phyloP scores from a whole-genome alignment of 768 basidiomycete species.

The Suillus tomentosus region DNA sequence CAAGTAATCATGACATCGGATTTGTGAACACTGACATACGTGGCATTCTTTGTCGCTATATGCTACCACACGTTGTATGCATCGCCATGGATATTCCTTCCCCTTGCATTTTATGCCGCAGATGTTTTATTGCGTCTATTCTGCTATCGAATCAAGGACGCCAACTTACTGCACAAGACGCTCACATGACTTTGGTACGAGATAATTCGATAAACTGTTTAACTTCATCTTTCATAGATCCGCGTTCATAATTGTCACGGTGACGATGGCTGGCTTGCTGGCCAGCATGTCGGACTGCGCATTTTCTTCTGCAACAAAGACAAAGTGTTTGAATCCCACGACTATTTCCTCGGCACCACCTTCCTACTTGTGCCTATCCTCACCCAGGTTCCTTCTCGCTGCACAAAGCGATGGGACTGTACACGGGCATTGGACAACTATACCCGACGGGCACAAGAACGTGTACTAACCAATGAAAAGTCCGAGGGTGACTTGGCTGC shows the following conservation, averaged over 20 bases:
- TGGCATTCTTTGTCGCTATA: slow-evolving; percentile 65
- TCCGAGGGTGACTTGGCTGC: slow-evolving; percentile 18
- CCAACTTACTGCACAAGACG: slow-evolving; percentile 60
- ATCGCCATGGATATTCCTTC: slow-evolving; percentile 80
- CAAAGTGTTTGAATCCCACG: slow-evolving; percentile 73
- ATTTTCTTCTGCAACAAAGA: slow-evolving; percentile 50
- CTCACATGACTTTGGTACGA: slow-evolving; percentile 72
- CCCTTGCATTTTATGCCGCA: slow-evolving; percentile 76
- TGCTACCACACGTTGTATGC: slow-evolving; percentile 87
- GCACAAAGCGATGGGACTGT: slow-evolving; percentile 76
- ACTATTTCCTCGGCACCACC: slow-evolving; percentile 73
- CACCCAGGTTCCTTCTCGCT: slow-evolving; percentile 61
- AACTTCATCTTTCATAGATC: slow-evolving; percentile 37
- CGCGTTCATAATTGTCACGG: slow-evolving; percentile 48
- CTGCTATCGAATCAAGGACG: slow-evolving; percentile 76
- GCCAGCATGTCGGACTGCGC: slow-evolving; percentile 51
- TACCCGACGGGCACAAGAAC: slow-evolving; percentile 43
- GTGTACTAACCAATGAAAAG: slow-evolving; percentile 15
- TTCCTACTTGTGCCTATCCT: slow-evolving; percentile 45
- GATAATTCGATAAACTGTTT: background rate
- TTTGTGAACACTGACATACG: slow-evolving; percentile 27
- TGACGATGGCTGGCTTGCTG: slow-evolving; percentile 59
- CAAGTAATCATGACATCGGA: background rate
- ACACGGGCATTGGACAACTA: slow-evolving; percentile 62
- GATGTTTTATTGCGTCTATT: slow-evolving; percentile 76